Base-by-base conservation (phyloP, 2,329 filamentous ascomycete species). In the Fusarium hainanense region DNA sequence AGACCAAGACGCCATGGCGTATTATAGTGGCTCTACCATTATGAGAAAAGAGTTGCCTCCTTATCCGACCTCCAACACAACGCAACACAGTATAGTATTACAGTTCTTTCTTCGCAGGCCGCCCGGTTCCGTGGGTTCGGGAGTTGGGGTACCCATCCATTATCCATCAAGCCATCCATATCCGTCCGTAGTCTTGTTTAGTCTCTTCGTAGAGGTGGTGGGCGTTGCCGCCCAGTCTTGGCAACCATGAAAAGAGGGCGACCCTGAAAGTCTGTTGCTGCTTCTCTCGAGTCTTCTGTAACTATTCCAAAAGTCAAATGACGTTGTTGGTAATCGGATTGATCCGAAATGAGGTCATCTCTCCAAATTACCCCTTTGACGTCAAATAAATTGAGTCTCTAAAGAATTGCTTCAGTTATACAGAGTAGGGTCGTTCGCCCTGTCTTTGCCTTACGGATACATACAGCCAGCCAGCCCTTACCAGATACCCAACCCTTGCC, bases 211-310 rank as follows among this genome's bases (percentile, higher is more conserved):
- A 30, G n/a, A 30, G 20, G 23, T 52, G 41, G 21, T 37, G 16
- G 64, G 50, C 71, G 69, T 69, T 67, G 63, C 69, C 60, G 63
- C 71, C 63, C 69, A 73, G 66, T 65, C 71, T 74, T 74, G 71
- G 71, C 71, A 54, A 20, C 18, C 20, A 25, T 21, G 23, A 20
- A 18, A 25, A 34, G 44, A 70, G 54, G 50, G 46, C 57, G 67
- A 70, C 67, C 67, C 67, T 70, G 63, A 64, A 70, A 70, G 49
- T 70, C 32, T 57, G 65, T n/a, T 41, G 25, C 32, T 51, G 49
- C 49, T 52, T 52, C 49, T 27, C 13, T 21, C 14, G 13, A 41
- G 40, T 27, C 46, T 48, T 60, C 13, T 32, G 30, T 34, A 32
- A 6, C 42, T 32, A 7, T 63, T 25, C 34, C 40, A 30, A 37